Evolutionary conservation across 495 filamentous ascomycete genomes (phyloP).

Genomic region (Penicillium taxi): DNA sequence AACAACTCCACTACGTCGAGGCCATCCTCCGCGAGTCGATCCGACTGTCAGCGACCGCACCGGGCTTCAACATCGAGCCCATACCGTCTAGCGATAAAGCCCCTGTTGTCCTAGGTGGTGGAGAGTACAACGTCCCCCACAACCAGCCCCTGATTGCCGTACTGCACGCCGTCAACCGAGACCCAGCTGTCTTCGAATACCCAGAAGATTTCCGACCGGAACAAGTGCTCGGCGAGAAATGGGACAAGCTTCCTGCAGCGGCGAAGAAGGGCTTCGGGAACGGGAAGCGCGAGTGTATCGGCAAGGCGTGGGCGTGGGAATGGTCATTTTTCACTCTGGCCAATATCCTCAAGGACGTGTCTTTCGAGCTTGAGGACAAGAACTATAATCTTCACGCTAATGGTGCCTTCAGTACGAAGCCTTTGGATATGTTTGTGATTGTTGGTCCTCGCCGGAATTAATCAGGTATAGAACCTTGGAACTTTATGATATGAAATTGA

Average conservation of each 20-base stretch:
- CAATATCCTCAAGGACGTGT: conserved; percentile 34
- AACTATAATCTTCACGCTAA: conserved; percentile 32
- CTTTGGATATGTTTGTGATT: conserved; percentile 19
- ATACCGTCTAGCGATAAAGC: conserved; percentile 38
- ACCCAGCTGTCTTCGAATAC: conserved; percentile 58
- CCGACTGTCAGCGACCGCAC: conserved; percentile 58
- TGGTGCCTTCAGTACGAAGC: conserved; percentile 34
- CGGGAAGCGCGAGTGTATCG: conserved; percentile 60
- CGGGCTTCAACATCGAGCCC: conserved; percentile 52
- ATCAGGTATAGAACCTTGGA: no score
- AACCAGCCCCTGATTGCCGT: conserved; percentile 55
- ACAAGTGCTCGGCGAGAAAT: conserved; percentile 61
- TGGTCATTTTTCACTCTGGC: conserved; percentile 38
- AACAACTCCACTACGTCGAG: conserved; percentile 56
- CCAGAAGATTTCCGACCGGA: conserved; percentile 58
- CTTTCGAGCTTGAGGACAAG: conserved; percentile 38
- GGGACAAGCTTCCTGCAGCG: conserved; percentile 47
- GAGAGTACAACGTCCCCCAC: conserved; percentile 57
- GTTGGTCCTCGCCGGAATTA: conserved; percentile 10
- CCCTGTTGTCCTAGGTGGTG: conserved; percentile 46
- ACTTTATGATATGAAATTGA: no score
- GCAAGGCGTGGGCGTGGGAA: conserved; percentile 59
- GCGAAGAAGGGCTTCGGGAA: conserved; percentile 67
- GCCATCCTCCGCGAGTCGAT: conserved; percentile 67
- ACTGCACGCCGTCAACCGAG: conserved; percentile 57